phyloP scores from a whole-genome alignment of 2,329 filamentous ascomycete species.

The Colletotrichum euphorbiae region DNA sequence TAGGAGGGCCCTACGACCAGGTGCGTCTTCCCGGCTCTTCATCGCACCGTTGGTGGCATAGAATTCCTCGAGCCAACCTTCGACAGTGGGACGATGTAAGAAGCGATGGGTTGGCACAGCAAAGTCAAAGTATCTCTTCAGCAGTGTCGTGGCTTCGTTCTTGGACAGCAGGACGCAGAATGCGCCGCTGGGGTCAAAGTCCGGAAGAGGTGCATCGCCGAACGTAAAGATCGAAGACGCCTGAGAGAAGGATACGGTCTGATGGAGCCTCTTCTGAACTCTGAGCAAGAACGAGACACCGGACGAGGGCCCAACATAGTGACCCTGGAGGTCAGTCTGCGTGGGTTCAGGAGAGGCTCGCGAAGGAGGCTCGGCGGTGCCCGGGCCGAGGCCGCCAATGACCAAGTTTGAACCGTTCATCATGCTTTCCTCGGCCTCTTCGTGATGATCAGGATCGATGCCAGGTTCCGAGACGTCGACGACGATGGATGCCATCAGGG shows the following conservation, averaged over 20 bases:
- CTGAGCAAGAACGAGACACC: slow-evolving; percentile 47
- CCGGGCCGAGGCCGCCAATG: slow-evolving; percentile 8
- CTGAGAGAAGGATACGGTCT: slow-evolving; percentile 44
- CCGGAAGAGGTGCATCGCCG: slow-evolving; percentile 62
- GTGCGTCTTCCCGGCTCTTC: slow-evolving; percentile 42
- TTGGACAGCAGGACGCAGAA: slow-evolving; percentile 56
- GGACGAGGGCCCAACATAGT: slow-evolving; percentile 49
- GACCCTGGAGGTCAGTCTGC: slow-evolving; percentile 47
- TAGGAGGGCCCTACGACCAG: slow-evolving; percentile 55
- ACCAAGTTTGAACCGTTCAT: slow-evolving; percentile 21
- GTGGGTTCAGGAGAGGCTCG: slow-evolving; percentile 53
- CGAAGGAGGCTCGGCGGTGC: slow-evolving; percentile 56
- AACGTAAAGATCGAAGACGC: slow-evolving; percentile 60
- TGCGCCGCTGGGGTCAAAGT: slow-evolving; percentile 47
- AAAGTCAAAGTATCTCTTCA: slow-evolving; percentile 67
- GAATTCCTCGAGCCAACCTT: slow-evolving; percentile 60
- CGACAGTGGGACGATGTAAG: slow-evolving; percentile 62
- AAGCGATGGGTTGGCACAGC: slow-evolving; percentile 68
- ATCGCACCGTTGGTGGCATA: slow-evolving; percentile 49
- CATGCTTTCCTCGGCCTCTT: slow-evolving; percentile 18
- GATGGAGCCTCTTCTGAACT: slow-evolving; percentile 47
- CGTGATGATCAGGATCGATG: slow-evolving; percentile 7
- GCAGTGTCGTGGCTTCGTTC: slow-evolving; percentile 50
- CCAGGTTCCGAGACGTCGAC: slow-evolving; percentile 14
- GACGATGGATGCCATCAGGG: slow-evolving; percentile 18